Percentiles rank a stretch among this genome's conserved stretches.
These are phyloP conservation scores for Senecio squalidus DNA, from an alignment of 140 eudicot genomes.

Conservation along the genomic window DNA sequence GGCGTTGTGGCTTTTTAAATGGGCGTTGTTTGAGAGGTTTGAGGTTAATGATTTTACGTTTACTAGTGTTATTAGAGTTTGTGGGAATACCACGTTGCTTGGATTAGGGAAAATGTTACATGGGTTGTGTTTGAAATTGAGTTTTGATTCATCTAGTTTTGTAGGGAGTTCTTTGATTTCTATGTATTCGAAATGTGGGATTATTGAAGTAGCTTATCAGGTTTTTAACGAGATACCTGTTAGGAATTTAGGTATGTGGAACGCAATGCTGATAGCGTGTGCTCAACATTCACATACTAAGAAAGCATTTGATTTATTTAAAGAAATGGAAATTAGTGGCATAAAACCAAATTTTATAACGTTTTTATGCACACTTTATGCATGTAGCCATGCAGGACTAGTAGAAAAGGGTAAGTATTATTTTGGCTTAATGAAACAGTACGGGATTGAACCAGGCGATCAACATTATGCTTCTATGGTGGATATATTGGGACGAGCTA, in stretches of 20 bases:
- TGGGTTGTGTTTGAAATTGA: constrained; percentile 49
- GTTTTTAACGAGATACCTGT: constrained; percentile 45
- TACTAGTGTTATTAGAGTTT: constrained; percentile 62
- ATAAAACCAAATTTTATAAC: constrained; percentile 79
- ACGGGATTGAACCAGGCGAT: constrained; percentile 52
- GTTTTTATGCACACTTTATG: constrained; percentile 55
- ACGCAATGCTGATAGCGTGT: constrained; percentile 72
- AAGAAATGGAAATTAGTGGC: constrained; percentile 30
- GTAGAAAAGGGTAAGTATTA: constrained; percentile 64
- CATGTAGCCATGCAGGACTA: constrained; percentile 80
- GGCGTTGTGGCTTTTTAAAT: constrained; percentile 56
- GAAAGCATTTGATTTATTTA: constrained; percentile 45
- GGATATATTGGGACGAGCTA: constrained; percentile 75
- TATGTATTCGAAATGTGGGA: constrained; percentile 78
- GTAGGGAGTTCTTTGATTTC: constrained; percentile 77
- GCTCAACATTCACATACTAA: constrained; percentile 66
- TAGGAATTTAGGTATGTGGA: constrained; percentile 75
- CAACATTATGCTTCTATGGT: constrained; percentile 78
- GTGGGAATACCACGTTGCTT: constrained; percentile 56
- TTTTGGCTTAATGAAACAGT: constrained; percentile 51
- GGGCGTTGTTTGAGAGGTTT: constrained; percentile 42
- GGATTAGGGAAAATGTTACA: constrained; percentile 70
- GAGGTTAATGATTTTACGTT: constrained; percentile 79
- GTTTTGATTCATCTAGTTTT: constrained; percentile 47
- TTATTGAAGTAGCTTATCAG: constrained; percentile 49